phyloP scores from a whole-genome alignment of 345 rosid genomes.

The Eucalyptus tenuipes region DNA sequence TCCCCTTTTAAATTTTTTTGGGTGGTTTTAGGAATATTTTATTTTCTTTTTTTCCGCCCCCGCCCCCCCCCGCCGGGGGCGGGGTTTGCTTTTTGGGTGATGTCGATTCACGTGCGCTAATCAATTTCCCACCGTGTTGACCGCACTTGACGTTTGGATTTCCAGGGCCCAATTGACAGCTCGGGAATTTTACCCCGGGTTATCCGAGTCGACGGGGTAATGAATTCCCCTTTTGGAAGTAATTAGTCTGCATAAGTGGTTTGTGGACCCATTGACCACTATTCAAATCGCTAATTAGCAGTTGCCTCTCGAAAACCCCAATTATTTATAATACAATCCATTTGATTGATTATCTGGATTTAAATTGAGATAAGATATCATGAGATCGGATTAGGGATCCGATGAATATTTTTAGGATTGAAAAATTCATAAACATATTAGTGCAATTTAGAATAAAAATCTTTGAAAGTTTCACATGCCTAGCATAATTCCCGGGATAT shows the following conservation, averaged over 20 bases:
- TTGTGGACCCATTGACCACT: not conserved
- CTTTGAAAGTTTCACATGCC: not conserved
- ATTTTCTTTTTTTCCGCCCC: too few species aligned
- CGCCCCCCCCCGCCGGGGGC: too few species aligned
- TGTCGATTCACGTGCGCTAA: not conserved
- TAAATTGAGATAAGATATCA: too few species aligned
- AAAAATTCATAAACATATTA: too few species aligned
- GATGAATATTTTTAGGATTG: too few species aligned
- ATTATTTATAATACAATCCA: too few species aligned
- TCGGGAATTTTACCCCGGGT: not conserved
- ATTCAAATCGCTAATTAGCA: not conserved
- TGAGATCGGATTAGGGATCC: not conserved
- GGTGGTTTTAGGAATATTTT: too few species aligned
- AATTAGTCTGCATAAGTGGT: not conserved
- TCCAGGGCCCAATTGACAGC: not conserved
- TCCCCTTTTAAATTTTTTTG: too few species aligned
- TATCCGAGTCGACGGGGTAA: not conserved
- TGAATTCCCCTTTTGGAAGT: not conserved
- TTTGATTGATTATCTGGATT: not conserved
- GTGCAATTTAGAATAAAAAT: too few species aligned
- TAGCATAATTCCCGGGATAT: not conserved
- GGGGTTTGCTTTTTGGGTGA: not conserved
- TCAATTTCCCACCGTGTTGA: not conserved
- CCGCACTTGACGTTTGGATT: not conserved
- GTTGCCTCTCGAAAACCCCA: not conserved